Evolutionary conservation across 352 stramenopile species (phyloP), one percentile per base, ranked within the genome.

Genomic region (Pythium chondricola): DNA sequence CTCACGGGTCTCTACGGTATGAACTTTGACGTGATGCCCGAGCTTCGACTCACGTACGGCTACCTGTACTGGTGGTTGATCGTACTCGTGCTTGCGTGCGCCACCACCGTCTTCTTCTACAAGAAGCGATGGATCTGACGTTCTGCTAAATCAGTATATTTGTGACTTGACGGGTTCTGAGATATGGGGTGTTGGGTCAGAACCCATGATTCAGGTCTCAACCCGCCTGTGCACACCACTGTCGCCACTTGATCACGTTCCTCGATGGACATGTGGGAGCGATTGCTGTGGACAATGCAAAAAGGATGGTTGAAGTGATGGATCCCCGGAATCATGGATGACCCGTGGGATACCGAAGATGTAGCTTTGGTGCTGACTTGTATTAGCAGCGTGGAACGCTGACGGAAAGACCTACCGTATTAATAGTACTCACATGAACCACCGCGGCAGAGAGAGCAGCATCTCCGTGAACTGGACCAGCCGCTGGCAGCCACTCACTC

Each of bases 1-100:
- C 71, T 94, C 25, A 91, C 84, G n/a, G 77, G 78, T 16, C 51
- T 95, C 8, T 93, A 93, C 47, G 84, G 84, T 36, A 95, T 95
- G 84, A 95, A 95, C 66, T 95, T 93, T 49, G 67, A 73, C 24
- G 69, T 85, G 46, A 95, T 95, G 83, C 83, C 83, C 3, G 84
- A 93, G 54, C 65, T 95, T 24, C 42, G 75, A n/a, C 71, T 71
- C 52, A 50, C 83, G 43, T 60, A 88, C 37, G 84, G 81, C 31
- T 95, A 95, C 56, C 69, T 75, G 43, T 59, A 88, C 20, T 95
- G 83, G 74, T 95, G 84, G 84, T 59, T 57, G 6, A 65, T 72
- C 17, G 67, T 85, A 32, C 29, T 83, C n/a, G 38, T 47, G 4
- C 70, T 93, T 22, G 69, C 67, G 4, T 48, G 64, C 2, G 31